Evolutionary conservation across 805 yeast genomes (phyloP), one percentile per base, ranked within the genome.

Genomic region (Yamadazyma nakazawae): DNA sequence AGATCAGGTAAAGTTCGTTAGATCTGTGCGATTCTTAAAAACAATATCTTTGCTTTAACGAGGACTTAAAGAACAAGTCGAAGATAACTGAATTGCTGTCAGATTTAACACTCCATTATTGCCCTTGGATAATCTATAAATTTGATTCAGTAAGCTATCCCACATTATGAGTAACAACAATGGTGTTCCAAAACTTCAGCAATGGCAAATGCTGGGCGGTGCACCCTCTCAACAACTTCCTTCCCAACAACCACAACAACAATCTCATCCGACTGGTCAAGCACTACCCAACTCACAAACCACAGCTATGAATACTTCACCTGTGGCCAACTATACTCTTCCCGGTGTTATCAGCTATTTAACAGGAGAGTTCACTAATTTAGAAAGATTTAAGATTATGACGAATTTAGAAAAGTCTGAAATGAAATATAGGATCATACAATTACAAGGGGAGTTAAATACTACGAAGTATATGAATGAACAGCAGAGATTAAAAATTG

Each of bases 321-420:
- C 62, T 4, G 37, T 55, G 42, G 67, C 72, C 24, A 63, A 66
- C 45, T 71, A 72, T 50, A 78, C 83, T 2, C 65, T 79, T 13
- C 84, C 84, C 0, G 84, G 84, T 0, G 79, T 79, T 18, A 79
- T 79, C 65, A 79, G 78, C 55, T 79, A 79, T 55, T 62, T 79
- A 48, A 81, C 81, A 36, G 70, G 78, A n/a, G 84, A 79, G 51
- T 79, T 79, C 60, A 78, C 84, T 19, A 72, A 72, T 42, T 48
- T 64, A 19, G 68, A 64, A 49, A 41, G 68, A 34, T 64, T 57
- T 58, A 71, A 78, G 54, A 77, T 79, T 63, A 65, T 76, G 63
- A 70, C 74, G 47, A 80, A 76, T 56, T 62, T 79, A 53, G 83
- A 79, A 56, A 76, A 73, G 49, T 69, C 78, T 3, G 76, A 74